A percentile compares a stretch with the other conserved stretches of the same genome.
phyloP scores from a whole-genome alignment of 805 yeast species.

The Kurtzmaniella fragi region DNA sequence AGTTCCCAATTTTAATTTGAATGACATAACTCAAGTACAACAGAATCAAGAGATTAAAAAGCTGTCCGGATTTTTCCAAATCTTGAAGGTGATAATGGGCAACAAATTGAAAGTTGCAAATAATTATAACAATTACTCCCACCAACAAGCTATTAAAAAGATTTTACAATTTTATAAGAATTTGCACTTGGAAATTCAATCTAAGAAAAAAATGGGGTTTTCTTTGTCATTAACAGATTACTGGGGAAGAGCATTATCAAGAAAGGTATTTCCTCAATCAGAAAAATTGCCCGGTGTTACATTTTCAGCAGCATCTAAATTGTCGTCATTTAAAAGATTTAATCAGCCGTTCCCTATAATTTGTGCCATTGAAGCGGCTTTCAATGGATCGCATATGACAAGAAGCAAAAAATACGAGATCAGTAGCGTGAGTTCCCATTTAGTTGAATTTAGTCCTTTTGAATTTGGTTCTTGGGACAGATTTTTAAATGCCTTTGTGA shows the following conservation, averaged over 20 bases:
- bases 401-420: slow-evolving; percentile 20
- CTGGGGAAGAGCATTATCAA: slow-evolving; percentile 60
- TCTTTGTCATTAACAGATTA: slow-evolving; percentile 59
- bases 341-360: slow-evolving; percentile 49
- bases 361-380: slow-evolving; percentile 24
- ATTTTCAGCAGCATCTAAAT: slow-evolving; percentile 31
- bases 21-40: slow-evolving; percentile 6
- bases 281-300: slow-evolving; percentile 33
- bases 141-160: slow-evolving; percentile 3
- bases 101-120: not conserved
- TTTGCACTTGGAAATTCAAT: slow-evolving; percentile 49
- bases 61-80: not conserved
- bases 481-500: slow-evolving; percentile 40
- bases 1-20: slow-evolving; percentile 47
- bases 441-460: slow-evolving; percentile 56
- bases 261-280: slow-evolving; percentile 36
- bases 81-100: not conserved
- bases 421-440: slow-evolving; percentile 33
- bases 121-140: not conserved
- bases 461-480: slow-evolving; percentile 70
- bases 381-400: slow-evolving; percentile 12
- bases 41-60: slow-evolving; percentile 2
- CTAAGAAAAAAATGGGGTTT: slow-evolving; percentile 50
- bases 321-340: slow-evolving; percentile 30
- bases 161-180: slow-evolving; percentile 45